Evolutionary conservation across 306 rosid species (phyloP).

Genomic region (Prosopis cineraria): DNA sequence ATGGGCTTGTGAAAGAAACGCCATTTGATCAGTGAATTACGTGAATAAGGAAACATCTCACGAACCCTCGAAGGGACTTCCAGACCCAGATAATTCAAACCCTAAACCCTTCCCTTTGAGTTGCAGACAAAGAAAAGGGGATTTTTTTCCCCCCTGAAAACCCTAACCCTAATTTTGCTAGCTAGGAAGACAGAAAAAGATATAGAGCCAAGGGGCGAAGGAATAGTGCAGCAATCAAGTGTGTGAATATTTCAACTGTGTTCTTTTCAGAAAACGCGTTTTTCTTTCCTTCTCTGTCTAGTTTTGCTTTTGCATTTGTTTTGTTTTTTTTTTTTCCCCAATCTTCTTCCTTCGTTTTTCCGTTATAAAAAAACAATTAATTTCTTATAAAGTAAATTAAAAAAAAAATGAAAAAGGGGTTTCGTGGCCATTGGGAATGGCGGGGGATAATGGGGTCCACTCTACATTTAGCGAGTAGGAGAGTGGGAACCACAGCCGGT

Average conservation of each 20-base stretch:
- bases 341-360: not conserved
- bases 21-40: constrained; percentile 51
- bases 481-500: constrained; percentile 44
- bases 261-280: constrained; percentile 66
- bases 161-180: constrained; percentile 68
- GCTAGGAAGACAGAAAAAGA: constrained; percentile 5
- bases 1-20: constrained; percentile 26
- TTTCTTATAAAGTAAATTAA: not conserved
- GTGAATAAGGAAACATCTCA: constrained; percentile 64
- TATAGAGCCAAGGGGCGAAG: not conserved
- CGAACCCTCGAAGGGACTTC: constrained; percentile 9
- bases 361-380: not conserved
- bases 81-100: constrained; percentile 33
- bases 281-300: constrained; percentile 24
- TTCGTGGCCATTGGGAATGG: constrained; percentile 34
- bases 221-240: constrained; percentile 23
- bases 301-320: not conserved
- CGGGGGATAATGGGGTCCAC: constrained; percentile 39
- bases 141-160: constrained; percentile 36
- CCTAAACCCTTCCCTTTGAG: constrained; percentile 34
- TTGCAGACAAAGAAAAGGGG: constrained; percentile 44
- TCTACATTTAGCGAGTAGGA: constrained; percentile 4
- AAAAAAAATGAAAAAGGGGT: not conserved
- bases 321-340: not conserved
- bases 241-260: constrained; percentile 52